Evolutionary conservation across 164 flowering plant genomes (phyloP).

Genomic region (Chloranthus sessilifolius): DNA sequence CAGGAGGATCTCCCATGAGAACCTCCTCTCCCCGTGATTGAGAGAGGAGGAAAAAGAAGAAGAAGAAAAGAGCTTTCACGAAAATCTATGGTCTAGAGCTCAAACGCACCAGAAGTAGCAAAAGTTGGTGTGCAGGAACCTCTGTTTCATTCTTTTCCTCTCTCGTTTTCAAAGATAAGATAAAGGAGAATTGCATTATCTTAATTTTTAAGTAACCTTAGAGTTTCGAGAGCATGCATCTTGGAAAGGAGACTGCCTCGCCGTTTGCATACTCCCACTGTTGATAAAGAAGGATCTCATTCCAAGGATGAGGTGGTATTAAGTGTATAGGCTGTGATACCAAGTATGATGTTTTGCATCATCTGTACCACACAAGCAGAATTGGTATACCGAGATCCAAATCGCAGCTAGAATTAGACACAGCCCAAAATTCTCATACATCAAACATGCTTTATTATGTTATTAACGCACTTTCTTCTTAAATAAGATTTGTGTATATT

Average conservation of each 20-base stretch:
- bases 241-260: background rate
- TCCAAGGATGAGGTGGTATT: background rate
- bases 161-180: background rate
- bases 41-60: background rate
- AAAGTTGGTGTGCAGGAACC: background rate
- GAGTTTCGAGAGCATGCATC: constrained; percentile 1
- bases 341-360: background rate
- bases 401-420: no score
- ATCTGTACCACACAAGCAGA: background rate
- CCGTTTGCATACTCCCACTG: background rate
- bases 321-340: background rate
- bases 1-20: no score
- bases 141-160: no score
- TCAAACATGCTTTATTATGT: no score
- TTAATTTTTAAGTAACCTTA: constrained; percentile 12
- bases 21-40: no score
- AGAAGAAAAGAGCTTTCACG: background rate
- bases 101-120: background rate
- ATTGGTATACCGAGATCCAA: no score
- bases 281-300: background rate
- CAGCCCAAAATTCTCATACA: no score
- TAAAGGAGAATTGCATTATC: background rate
- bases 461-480: no score
- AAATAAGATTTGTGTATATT: no score
- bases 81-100: background rate